phyloP scores from a whole-genome alignment of 164 flowering plant species.

The Echeveria elegans region DNA sequence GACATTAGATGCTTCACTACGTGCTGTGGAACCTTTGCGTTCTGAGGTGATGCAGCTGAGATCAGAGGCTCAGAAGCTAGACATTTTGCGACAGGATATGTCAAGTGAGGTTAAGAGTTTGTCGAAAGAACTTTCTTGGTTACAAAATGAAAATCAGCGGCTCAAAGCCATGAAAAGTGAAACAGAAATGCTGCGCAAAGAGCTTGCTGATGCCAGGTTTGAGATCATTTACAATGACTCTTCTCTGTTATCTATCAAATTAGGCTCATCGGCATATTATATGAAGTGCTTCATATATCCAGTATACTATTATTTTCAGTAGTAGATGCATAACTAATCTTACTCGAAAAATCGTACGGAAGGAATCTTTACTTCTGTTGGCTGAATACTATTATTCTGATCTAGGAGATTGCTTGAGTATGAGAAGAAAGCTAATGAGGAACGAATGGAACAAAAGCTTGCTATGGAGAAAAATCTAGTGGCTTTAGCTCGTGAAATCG shows the following conservation, averaged over 20 bases:
- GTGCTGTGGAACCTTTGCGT: constrained; percentile 44
- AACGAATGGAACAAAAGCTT: constrained; percentile 42
- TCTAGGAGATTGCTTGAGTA: constrained; percentile 49
- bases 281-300: background rate
- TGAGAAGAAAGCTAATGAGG: constrained; percentile 62
- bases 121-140: constrained; percentile 28
- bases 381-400: background rate
- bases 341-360: background rate
- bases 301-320: background rate
- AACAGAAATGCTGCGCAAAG: constrained; percentile 42
- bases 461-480: constrained; percentile 61
- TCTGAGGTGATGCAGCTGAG: constrained; percentile 42
- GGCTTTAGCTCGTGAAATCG: constrained; percentile 64
- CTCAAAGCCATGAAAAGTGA: constrained; percentile 36
- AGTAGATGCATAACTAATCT: background rate
- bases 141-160: constrained; percentile 50
- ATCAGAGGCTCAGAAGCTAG: constrained; percentile 44
- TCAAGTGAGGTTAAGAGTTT: constrained; percentile 41
- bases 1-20: constrained; percentile 61
- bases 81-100: constrained; percentile 37
- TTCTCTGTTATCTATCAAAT: background rate
- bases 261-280: constrained; percentile 6
- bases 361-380: background rate
- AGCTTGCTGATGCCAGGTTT: constrained; percentile 53
- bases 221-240: constrained; percentile 5